phyloP scores from a whole-genome alignment of 257 asterid genomes.

The Lycium barbarum region DNA sequence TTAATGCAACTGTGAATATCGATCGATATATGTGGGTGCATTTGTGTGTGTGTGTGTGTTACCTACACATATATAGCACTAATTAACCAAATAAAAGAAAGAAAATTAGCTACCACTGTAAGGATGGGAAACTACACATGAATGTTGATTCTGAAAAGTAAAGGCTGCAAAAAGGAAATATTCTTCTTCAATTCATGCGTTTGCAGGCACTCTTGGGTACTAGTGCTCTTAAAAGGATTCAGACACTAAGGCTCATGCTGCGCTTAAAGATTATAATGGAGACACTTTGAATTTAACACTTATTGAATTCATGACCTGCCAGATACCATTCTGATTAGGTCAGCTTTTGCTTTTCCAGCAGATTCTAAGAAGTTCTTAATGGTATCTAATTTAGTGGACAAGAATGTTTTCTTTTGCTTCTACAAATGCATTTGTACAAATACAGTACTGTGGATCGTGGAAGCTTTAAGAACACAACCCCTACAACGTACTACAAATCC shows the following conservation, averaged over 20 bases:
- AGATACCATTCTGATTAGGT: not conserved
- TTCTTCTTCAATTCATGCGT: conserved; percentile 13
- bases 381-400: not conserved
- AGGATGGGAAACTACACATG: not conserved
- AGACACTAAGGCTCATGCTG: not conserved
- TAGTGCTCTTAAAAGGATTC: conserved; percentile 4
- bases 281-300: not conserved
- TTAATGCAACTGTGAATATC: not conserved
- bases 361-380: not conserved
- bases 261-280: not conserved
- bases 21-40: not conserved
- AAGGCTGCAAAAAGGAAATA: conserved; percentile 4
- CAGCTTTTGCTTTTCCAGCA: not conserved
- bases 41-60: too few species aligned
- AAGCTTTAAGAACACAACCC: not conserved
- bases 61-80: too few species aligned
- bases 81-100: not conserved
- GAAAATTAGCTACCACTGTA: not conserved
- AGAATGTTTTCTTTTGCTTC: not conserved
- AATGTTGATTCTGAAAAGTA: not conserved
- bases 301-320: not conserved
- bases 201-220: conserved; percentile 14
- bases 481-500: not conserved
- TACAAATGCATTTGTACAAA: not conserved
- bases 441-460: not conserved